A percentile compares a stretch with the other conserved stretches of the same genome.
phyloP scores from a whole-genome alignment of 768 basidiomycete genomes.

The Favolaschia claudopus region DNA sequence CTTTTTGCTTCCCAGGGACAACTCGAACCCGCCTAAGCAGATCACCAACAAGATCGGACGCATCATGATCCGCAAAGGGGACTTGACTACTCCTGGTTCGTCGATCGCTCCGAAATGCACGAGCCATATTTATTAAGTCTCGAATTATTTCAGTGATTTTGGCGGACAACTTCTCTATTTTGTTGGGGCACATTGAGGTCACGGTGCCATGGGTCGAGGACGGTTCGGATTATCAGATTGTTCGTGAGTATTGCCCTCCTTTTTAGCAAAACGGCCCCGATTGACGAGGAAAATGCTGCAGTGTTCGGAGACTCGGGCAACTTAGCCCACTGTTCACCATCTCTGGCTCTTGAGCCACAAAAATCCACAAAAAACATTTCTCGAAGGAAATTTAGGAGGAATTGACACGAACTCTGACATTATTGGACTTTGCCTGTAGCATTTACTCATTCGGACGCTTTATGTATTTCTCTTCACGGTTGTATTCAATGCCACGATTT shows the following conservation, averaged over 20 bases:
- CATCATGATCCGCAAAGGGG: constrained; percentile 36
- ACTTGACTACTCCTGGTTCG: constrained; percentile 32
- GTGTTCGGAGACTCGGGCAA: constrained; percentile 49
- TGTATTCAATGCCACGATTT: too few relatives aligned
- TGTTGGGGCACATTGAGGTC: constrained; percentile 32
- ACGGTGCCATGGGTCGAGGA: constrained; percentile 36
- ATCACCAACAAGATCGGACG: constrained; percentile 42
- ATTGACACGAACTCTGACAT: background rate
- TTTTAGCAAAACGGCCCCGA: background rate
- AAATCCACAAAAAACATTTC: too few relatives aligned
- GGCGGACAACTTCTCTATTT: constrained; percentile 37
- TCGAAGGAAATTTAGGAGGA: too few relatives aligned
- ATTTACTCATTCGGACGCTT: background rate
- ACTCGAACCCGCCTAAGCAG: constrained; percentile 27
- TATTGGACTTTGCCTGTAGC: background rate
- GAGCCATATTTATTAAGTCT: background rate
- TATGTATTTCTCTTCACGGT: background rate
- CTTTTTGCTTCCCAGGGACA: constrained; percentile 36
- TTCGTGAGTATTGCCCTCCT: constrained; percentile 29
- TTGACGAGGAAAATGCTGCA: too few relatives aligned
- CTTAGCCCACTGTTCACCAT: constrained; percentile 43
- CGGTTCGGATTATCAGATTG: constrained; percentile 40
- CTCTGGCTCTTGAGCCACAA: background rate
- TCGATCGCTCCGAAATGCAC: background rate
- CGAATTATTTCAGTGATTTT: constrained; percentile 29